Base-by-base conservation (phyloP, 768 basidiomycete genomes). In the Amanita molliuscula region DNA sequence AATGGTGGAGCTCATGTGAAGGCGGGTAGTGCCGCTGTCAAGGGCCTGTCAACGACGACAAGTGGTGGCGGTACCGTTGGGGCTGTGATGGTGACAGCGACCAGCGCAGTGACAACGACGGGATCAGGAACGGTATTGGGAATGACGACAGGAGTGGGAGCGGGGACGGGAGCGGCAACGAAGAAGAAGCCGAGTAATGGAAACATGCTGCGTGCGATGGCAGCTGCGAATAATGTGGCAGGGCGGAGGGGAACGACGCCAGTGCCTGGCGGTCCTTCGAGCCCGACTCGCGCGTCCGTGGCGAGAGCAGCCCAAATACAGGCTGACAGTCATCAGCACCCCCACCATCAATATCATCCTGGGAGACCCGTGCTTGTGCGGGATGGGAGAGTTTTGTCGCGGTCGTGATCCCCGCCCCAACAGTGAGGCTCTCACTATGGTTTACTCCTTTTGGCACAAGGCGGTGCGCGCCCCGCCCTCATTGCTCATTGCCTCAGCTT, bases 131-230 rank as follows among this genome's bases (percentile, higher is more conserved):
- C 29, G 29, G n/a, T n/a, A n/a, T n/a, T n/a, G n/a, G n/a, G n/a
- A n/a, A n/a, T n/a, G n/a, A n/a, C n/a, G n/a, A n/a, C 23, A 23
- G 23, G 29, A 31, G 7, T 11, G 29, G 29, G 29, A 20, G 33
- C 40, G 18, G 40, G 25, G 25, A 49, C 48, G 58, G 58, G 44
- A 21, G 50, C 62, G 23, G 46, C 51, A 33, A 46, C 51, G n/a
- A 69, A 66, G 59, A 77, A 74, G 56, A 62, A 78, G 42, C 65
- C 67, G 28, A 81, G 77, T 56, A 71, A 65, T 20, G 79, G 77
- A 0, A 72, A 78, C 43, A 56, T 77, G 21, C 60, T 87, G 48
- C 66, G 84, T 15, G 79, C 73, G 2, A 72, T 83, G 11, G 84
- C 84, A 4, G 78, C 77, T 18, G 76, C 74, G 2, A 83, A 76